A percentile compares a stretch with the other conserved stretches of the same genome.
phyloP scores from a whole-genome alignment of 306 rosid species.

The Malus fusca region DNA sequence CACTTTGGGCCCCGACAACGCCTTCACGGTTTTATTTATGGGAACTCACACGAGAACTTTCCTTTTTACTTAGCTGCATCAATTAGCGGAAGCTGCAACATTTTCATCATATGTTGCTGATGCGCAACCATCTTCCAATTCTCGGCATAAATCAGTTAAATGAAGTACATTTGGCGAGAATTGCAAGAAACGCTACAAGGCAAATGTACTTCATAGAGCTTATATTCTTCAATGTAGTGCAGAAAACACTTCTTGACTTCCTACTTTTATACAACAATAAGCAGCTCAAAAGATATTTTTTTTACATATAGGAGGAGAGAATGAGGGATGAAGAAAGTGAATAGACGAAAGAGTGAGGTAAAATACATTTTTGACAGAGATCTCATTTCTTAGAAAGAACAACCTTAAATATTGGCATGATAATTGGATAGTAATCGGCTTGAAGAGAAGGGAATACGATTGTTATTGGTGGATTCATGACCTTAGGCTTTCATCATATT shows the following conservation, averaged over 20 bases:
- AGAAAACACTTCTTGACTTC: not conserved
- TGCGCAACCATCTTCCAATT: conserved; percentile 34
- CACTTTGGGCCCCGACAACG: too few species aligned
- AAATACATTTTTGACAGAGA: too few species aligned
- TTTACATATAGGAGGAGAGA: too few species aligned
- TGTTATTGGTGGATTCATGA: too few species aligned
- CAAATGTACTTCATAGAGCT: conserved; percentile 21
- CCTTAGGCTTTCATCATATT: too few species aligned
- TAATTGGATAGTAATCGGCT: too few species aligned
- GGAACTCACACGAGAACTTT: not conserved
- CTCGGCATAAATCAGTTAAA: conserved; percentile 9
- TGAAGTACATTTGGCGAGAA: not conserved
- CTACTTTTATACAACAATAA: conserved; percentile 15
- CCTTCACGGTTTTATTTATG: too few species aligned
- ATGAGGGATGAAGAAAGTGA: too few species aligned
- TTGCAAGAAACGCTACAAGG: conserved; percentile 9
- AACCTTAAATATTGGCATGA: too few species aligned
- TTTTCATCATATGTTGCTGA: conserved; percentile 31
- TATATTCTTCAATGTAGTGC: conserved; percentile 1
- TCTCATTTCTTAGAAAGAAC: too few species aligned
- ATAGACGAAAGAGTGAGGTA: too few species aligned
- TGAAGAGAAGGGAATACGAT: too few species aligned
- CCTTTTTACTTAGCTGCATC: conserved; percentile 41
- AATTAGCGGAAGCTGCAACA: conserved; percentile 27
- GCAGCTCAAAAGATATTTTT: not conserved